Base-by-base conservation (phyloP, 140 eudicot genomes). In the Oenanthe javanica region DNA sequence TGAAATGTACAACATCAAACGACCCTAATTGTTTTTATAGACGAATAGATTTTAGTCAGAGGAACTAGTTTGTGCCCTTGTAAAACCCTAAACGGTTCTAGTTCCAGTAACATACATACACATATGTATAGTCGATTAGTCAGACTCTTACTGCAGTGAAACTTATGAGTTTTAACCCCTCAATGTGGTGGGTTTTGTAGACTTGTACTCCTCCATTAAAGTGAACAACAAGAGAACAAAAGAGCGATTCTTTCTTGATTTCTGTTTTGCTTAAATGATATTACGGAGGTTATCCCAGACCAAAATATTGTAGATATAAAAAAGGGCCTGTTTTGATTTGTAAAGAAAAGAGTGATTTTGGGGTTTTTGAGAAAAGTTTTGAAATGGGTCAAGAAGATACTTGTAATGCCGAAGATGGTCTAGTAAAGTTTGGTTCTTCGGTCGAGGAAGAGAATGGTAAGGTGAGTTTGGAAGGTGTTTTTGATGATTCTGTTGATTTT, bases 371-470 rank as follows among this genome's bases (percentile, higher is more conserved):
- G 75, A 16, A 83, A 80, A 14, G 84, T 77, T 14, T 79, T 67
- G 73, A 77, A 8, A 48, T 75, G 63, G 79, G 46, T 75, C 52
- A 73, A 45, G 77, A 46, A 73, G 38, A n/a, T 21, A 19, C 6
- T 73, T 43, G 15, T 72, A 72, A 72, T 71, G 63, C 77, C 71
- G 67, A 78, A 76, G 48, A 84, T 85, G 54, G 79, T 83, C 79
- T 50, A 76, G 57, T 16, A 36, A 71, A 71, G 45, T 84, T 85
- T 75, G 81, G 83, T 45, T 49, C 71, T 80, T 82, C 85, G 79
- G 82, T 90, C 54, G 86, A 89, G 71, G 88, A 93, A 83, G 86
- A 80, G 16, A 78, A 87, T 46, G 86, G 82, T 81, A 87, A 73
- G 47, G 76, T 54, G 67, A 45, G 63, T 79, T 36, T 45, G 64